These are phyloP conservation scores for Citrus sinensis DNA, from an alignment of 345 rosid species.

Conservation along the genomic window DNA sequence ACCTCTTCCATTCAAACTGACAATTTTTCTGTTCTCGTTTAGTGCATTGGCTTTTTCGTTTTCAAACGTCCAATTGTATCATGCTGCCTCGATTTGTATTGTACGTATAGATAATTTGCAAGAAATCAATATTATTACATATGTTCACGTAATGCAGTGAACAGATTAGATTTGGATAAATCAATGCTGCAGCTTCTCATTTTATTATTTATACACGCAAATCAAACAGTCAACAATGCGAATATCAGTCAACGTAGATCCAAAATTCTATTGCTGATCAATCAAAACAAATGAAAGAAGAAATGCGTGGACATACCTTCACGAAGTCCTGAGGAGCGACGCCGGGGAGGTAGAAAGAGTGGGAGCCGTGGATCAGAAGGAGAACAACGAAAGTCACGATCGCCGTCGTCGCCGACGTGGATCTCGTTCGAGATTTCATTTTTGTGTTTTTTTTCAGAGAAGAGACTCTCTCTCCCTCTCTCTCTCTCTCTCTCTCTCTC, in stretches of 20 bases:
- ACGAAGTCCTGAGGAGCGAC: conserved; percentile 94
- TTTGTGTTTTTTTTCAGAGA: background rate
- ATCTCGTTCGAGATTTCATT: conserved; percentile 45
- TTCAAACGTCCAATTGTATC: no score
- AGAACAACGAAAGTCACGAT: conserved; percentile 20
- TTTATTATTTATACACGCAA: background rate
- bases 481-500: background rate
- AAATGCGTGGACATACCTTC: conserved; percentile 45
- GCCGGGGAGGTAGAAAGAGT: conserved; percentile 95
- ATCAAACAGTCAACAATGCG: background rate
- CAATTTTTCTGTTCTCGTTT: no score
- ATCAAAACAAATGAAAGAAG: background rate
- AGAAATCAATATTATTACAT: no score
- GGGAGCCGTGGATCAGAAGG: conserved; percentile 49
- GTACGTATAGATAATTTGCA: no score
- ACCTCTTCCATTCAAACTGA: no score
- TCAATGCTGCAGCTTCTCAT: background rate
- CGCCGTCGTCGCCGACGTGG: conserved; percentile 25
- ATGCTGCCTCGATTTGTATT: no score
- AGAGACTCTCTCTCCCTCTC: conserved; percentile 4
- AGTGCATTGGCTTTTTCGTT: no score
- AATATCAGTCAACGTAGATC: background rate
- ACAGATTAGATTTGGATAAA: background rate
- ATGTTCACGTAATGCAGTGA: background rate
- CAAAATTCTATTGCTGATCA: background rate